Conservation (phyloP, 2,329 filamentous ascomycete species). For the Epichloe hybrida region DNA sequence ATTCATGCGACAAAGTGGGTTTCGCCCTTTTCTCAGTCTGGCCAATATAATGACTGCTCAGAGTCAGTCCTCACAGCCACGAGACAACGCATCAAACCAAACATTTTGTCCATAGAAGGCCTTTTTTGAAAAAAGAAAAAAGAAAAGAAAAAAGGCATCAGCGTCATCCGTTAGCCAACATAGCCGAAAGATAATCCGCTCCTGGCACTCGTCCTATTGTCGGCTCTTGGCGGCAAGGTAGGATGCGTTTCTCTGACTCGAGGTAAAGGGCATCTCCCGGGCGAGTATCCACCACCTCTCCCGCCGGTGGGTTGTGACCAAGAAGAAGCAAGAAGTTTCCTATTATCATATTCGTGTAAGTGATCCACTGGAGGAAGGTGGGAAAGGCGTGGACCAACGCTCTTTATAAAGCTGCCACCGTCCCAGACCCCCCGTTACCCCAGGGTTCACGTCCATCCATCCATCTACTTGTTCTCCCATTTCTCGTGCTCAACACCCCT, state of each 20-base stretch:
- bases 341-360: background rate
- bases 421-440: too few species aligned
- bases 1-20: background rate
- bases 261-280: too few species aligned
- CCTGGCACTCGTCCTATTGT: background rate
- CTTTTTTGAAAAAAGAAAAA: too few species aligned
- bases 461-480: too few species aligned
- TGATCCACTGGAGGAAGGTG: background rate
- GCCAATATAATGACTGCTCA: background rate
- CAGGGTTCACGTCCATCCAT: too few species aligned
- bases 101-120: too few species aligned
- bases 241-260: background rate
- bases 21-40: background rate
- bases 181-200: background rate
- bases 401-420: background rate
- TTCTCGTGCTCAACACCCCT: too few species aligned
- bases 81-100: background rate
- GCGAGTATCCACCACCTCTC: background rate
- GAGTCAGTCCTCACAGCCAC: background rate
- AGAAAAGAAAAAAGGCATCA: background rate
- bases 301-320: background rate
- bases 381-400: background rate
- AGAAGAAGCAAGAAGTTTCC: background rate
- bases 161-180: background rate
- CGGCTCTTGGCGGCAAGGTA: background rate